Evolutionary conservation across 345 rosid species (phyloP), one percentile per base, ranked within the genome.

Genomic region (Eucalyptus tenuipes): DNA sequence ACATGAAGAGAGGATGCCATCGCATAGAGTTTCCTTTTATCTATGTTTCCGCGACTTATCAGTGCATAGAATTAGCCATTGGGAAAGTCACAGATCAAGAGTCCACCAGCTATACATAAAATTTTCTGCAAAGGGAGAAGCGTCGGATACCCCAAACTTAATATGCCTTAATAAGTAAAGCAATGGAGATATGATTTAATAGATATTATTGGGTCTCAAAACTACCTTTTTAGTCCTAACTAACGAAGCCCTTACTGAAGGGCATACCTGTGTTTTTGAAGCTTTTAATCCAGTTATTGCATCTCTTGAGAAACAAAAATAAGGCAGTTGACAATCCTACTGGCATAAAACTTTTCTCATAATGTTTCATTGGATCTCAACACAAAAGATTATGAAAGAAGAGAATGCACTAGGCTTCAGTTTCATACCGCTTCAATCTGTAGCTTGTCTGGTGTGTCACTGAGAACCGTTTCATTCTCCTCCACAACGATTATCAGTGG

Each of bases 391-490:
- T 61, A 20, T 13, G 75, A 49, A 82, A 37, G 45, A 44, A 82
- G 64, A 31, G 31, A 47, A 68, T 66, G 53, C 59, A 8, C 82
- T 75, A 75, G 47, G 82, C 82, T 49, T 79, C 61, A n/a, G 61
- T 53, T 33, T 49, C 93, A 45, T 93, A 95, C 95, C 94, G 87
- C 91, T 71, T 94, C 90, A 71, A 95, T 94, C 91, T 94, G 93
- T 81, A 94, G 90, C 90, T 91, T 91, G 86, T 95, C 95, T 27
- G 95, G 95, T n/a, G 93, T 91, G 88, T 91, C 92, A 45, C 89
- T 88, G 18, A 95, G 93, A 90, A 94, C 94, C 50, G 96, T 95
- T 85, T 89, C 95, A 88, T 95, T 95, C 91, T 95, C 96, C 94
- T 92, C 95, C 89, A 95, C 95, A 27, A 92, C 88, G 84, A 95